Percentiles rank a stretch among this genome's conserved stretches.
phyloP scores from a whole-genome alignment of 495 filamentous ascomycete genomes.

The Penicillium cosmopolitanum region DNA sequence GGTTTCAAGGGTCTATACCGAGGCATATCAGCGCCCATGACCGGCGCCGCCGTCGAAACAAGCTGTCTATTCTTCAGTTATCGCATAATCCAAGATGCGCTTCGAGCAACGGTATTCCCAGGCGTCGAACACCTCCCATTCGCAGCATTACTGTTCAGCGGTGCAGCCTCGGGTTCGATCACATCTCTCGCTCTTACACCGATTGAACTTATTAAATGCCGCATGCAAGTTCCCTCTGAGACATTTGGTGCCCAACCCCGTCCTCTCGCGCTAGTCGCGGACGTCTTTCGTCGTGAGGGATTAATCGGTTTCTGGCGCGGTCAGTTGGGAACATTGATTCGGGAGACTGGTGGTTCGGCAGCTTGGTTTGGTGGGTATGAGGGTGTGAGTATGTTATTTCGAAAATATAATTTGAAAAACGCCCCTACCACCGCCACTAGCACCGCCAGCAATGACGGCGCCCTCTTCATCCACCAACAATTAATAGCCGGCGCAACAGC shows the following conservation, averaged over 20 bases:
- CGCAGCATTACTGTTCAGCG: slow-evolving; percentile 71
- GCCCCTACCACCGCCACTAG: slow-evolving; percentile 19
- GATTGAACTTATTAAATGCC: slow-evolving; percentile 97
- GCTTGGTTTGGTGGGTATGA: slow-evolving; percentile 98
- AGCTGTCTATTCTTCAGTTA: slow-evolving; percentile 92
- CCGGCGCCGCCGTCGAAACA: slow-evolving; percentile 93
- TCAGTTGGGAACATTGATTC: slow-evolving; percentile 88
- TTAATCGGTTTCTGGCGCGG: slow-evolving; percentile 91
- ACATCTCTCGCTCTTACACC: slow-evolving; percentile 91
- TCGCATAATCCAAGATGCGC: slow-evolving; percentile 67
- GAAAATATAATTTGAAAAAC: slow-evolving; percentile 27
- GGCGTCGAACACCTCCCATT: slow-evolving; percentile 65
- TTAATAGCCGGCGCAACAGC: slow-evolving; percentile 87
- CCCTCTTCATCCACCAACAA: slow-evolving; percentile 69
- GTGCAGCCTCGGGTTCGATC: slow-evolving; percentile 84
- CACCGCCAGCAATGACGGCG: slow-evolving; percentile 5
- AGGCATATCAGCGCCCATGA: slow-evolving; percentile 87
- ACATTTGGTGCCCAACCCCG: slow-evolving; percentile 44
- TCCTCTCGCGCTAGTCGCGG: slow-evolving; percentile 65
- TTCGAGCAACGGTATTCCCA: slow-evolving; percentile 59
- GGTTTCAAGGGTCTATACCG: slow-evolving; percentile 81
- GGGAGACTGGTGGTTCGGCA: slow-evolving; percentile 89
- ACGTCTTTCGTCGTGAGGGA: slow-evolving; percentile 81
- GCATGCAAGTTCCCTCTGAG: slow-evolving; percentile 79
- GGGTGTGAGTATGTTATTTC: slow-evolving; percentile 70